Percentiles rank a stretch among this genome's conserved stretches.
These are phyloP conservation scores for Isabelozyma heimii DNA, from an alignment of 805 yeast species.

Conservation along the genomic window DNA sequence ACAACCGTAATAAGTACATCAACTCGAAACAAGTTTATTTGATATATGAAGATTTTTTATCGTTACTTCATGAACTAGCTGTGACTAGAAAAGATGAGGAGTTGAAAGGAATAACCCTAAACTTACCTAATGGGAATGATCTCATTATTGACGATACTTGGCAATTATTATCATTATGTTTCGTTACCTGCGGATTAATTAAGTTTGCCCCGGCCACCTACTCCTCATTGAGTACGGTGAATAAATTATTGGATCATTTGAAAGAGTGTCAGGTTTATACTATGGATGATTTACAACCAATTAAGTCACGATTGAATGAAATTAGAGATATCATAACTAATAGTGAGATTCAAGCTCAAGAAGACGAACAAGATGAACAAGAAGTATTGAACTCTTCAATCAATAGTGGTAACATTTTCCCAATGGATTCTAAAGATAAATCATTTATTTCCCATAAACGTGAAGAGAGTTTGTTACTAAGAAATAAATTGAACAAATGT, in stretches of 20 bases:
- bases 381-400: constrained; percentile 10
- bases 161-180: constrained; percentile 81
- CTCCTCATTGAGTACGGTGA: constrained; percentile 84
- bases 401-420: constrained; percentile 1
- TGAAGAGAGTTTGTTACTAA: constrained; percentile 60
- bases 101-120: constrained; percentile 32
- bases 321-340: constrained; percentile 59
- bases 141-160: constrained; percentile 81
- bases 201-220: constrained; percentile 93
- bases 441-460: constrained; percentile 33
- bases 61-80: constrained; percentile 51
- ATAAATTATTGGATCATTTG: constrained; percentile 77
- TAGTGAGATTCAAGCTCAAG: constrained; percentile 18
- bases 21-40: constrained; percentile 65
- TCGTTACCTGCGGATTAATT: constrained; percentile 87
- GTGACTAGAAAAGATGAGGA: constrained; percentile 50
- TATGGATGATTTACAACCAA: constrained; percentile 76
- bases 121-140: constrained; percentile 58
- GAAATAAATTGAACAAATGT: constrained; percentile 66
- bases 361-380: constrained; percentile 11
- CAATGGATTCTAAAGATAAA: constrained; percentile 6
- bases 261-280: constrained; percentile 81
- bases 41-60: constrained; percentile 58
- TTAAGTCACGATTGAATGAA: constrained; percentile 68
- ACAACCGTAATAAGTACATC: constrained; percentile 62